These are phyloP conservation scores for Setaria italica DNA, from an alignment of 202 grass and related monocot genomes.

Conservation along the genomic window DNA sequence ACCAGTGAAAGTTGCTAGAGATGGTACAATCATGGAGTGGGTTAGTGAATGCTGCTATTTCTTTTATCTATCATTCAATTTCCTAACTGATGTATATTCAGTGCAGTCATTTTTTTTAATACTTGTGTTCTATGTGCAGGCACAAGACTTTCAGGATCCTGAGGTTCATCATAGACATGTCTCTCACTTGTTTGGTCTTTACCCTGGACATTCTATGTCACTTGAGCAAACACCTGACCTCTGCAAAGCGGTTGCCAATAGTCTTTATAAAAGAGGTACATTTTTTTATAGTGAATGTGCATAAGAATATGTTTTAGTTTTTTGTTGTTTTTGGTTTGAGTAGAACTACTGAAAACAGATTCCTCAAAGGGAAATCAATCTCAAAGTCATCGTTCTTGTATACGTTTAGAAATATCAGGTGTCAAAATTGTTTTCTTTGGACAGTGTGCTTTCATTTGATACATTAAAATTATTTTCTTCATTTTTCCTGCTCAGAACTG, in stretches of 20 bases:
- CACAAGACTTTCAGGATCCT: slow-evolving; percentile 80
- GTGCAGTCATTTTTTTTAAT: slow-evolving; percentile 7
- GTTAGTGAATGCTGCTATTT: slow-evolving; percentile 50
- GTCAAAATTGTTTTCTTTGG: not conserved
- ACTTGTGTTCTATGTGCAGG: slow-evolving; percentile 55
- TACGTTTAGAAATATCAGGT: not conserved
- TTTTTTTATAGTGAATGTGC: slow-evolving; percentile 4
- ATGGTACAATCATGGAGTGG: slow-evolving; percentile 97
- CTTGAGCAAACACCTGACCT: slow-evolving; percentile 80
- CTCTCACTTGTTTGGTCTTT: slow-evolving; percentile 96
- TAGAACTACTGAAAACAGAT: not conserved
- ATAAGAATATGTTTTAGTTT: slow-evolving; percentile 19
- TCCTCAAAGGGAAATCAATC: not conserved
- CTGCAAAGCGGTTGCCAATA: slow-evolving; percentile 87
- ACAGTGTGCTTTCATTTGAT: not conserved
- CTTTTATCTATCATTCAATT: slow-evolving; percentile 21
- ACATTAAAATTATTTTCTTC: not conserved
- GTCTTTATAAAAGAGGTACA: slow-evolving; percentile 93
- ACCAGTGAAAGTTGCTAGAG: slow-evolving; percentile 77
- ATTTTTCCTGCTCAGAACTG: not conserved
- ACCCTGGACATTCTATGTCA: slow-evolving; percentile 90
- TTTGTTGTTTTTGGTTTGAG: not conserved
- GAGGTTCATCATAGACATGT: slow-evolving; percentile 92
- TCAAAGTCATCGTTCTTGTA: not conserved
- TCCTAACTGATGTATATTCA: slow-evolving; percentile 17